These are phyloP conservation scores for Diaporthe vexans DNA, from an alignment of 2,329 filamentous ascomycete genomes.

Conservation along the genomic window DNA sequence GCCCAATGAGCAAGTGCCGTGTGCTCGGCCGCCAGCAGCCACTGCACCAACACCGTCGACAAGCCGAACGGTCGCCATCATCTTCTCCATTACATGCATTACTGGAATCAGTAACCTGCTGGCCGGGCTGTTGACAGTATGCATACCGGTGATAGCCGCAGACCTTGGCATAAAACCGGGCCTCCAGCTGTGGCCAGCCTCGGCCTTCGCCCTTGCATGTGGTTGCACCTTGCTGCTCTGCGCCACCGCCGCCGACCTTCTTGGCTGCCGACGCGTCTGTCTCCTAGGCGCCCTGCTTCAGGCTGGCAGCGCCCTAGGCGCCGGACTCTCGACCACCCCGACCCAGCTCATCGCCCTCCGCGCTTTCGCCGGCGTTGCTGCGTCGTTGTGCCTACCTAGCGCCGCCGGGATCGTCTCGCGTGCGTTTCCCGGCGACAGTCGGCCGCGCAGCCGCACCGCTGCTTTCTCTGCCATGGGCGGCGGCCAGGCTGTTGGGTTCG, in stretches of 20 bases:
- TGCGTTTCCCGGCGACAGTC: slow-evolving; percentile 52
- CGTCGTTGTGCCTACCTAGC: slow-evolving; percentile 54
- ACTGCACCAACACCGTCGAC: not conserved
- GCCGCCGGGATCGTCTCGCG: slow-evolving; percentile 54
- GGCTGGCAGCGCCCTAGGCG: slow-evolving; percentile 51
- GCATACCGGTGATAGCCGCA: slow-evolving; percentile 1
- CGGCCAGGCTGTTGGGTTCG: slow-evolving; percentile 61
- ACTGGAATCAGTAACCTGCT: not conserved
- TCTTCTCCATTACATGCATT: not conserved
- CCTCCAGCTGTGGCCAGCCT: slow-evolving; percentile 44
- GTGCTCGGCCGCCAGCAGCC: no score
- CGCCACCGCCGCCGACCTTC: slow-evolving; percentile 53
- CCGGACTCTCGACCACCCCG: slow-evolving; percentile 51
- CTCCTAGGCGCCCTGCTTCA: slow-evolving; percentile 51
- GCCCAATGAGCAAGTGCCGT: no score
- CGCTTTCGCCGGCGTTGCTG: slow-evolving; percentile 51
- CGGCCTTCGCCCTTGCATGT: slow-evolving; percentile 43
- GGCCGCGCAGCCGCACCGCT: slow-evolving; percentile 51
- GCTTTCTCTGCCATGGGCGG: slow-evolving; percentile 60
- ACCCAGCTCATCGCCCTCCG: slow-evolving; percentile 55
- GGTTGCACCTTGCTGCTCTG: slow-evolving; percentile 51
- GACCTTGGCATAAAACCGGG: not conserved
- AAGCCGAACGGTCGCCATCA: not conserved
- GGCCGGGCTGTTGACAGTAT: not conserved
- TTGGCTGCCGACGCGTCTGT: slow-evolving; percentile 53